Evolutionary conservation across 2,329 filamentous ascomycete genomes (phyloP), one percentile per base, ranked within the genome.

Genomic region (Emydomyces testavorans): DNA sequence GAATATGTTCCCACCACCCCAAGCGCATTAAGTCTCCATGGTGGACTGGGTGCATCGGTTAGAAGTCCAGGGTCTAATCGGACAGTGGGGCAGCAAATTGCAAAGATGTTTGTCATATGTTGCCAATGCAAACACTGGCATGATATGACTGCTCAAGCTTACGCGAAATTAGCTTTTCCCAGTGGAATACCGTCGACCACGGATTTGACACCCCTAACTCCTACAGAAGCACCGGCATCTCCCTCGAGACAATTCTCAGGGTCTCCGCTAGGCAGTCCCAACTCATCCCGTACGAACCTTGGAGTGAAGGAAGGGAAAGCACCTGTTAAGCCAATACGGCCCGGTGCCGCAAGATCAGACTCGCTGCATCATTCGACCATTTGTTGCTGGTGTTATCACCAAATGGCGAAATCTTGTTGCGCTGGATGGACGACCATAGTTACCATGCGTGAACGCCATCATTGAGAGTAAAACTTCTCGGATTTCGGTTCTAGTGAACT

Each of bases 341-440:
- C 38, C 8, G 31, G 32, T 10, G 18, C 21, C 18, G 37, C 46
- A 13, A 48, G 23, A 10, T 46, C 46, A 16, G 37, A 40, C n/a
- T 38, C 48, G 20, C 47, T 56, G 7, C 54, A 54, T 50, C 80
- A 79, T 53, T 76, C 73, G 58, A 76, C 83, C 21, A 77, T 75
- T 54, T 85, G 82, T 60, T 80, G 80, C 6, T 85, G 82, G 82
- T 86, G 82, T 60, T 70, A 70, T 36, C 82, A 86, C 65, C 74
- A 75, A 42, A 85, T 86, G 81, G 80, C 71, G 54, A 80, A 74
- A 11, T 68, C 65, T 50, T 86, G 82, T 64, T 86, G 82, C 60
- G 74, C 80, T 8, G 82, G 80, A 6, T 82, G 82, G 65, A 77
- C 78, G 8, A 78, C 82, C 1, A 71, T 81, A 37, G 75, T 86